phyloP scores from a whole-genome alignment of 75 land plant genomes.

The Pinus tabuliformis region DNA sequence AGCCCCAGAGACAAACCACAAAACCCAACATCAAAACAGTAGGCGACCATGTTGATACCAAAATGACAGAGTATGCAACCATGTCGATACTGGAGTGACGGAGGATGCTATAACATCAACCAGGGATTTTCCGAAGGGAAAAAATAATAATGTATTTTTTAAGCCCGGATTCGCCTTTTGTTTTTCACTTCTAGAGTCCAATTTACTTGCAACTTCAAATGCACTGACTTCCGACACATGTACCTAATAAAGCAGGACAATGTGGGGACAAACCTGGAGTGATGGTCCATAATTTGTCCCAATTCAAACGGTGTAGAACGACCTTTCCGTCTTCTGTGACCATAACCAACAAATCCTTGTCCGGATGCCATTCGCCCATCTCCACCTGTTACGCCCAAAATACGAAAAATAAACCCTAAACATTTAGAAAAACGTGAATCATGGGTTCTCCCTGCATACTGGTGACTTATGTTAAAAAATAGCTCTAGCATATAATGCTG shows the following conservation, averaged over 20 bases:
- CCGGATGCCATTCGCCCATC: constrained; percentile 96
- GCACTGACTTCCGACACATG: no score
- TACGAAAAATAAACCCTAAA: not conserved
- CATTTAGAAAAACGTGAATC: not conserved
- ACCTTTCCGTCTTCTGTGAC: constrained; percentile 86
- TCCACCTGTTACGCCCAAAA: constrained; percentile 48
- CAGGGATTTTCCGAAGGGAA: no score
- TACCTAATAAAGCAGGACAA: not conserved
- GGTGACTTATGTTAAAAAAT: not conserved
- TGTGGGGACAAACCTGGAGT: constrained; percentile 62
- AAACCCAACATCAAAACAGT: no score
- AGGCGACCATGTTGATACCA: no score
- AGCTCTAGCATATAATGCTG: not conserved
- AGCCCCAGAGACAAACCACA: no score
- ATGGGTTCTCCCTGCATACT: not conserved
- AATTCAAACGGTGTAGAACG: constrained; percentile 92
- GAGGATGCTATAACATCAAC: no score
- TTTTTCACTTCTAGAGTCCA: no score
- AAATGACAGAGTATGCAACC: no score
- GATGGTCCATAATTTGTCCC: constrained; percentile 93
- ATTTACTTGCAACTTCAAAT: no score
- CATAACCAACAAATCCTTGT: constrained; percentile 97
- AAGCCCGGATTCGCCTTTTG: no score
- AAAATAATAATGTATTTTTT: no score
- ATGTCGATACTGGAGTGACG: no score